Evolutionary conservation across 2,329 filamentous ascomycete genomes (phyloP).

Genomic region (Cercospora zeae-maydis): DNA sequence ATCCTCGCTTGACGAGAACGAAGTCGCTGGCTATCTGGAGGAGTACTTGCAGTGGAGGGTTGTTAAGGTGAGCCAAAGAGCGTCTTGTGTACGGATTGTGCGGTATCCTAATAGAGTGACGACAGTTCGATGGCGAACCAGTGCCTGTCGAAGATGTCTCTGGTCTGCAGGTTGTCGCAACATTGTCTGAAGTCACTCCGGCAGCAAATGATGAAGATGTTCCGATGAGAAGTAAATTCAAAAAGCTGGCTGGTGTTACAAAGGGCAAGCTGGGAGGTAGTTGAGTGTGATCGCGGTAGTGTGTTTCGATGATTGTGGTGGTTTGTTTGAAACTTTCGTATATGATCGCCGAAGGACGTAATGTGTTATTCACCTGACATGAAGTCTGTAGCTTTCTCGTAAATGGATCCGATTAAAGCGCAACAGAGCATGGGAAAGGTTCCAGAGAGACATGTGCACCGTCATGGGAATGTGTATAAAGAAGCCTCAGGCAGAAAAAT

Average conservation of each 20-base stretch:
- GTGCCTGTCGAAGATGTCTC: conserved; percentile 36
- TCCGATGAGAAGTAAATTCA: conserved; percentile 38
- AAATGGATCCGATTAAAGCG: no score
- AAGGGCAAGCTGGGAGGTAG: conserved; percentile 26
- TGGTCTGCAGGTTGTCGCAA: conserved; percentile 41
- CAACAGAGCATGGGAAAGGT: no score
- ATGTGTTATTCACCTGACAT: no score
- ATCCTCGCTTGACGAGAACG: conserved; percentile 9
- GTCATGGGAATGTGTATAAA: no score
- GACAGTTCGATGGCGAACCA: conserved; percentile 38
- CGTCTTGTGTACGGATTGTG: neutral
- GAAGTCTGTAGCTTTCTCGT: no score
- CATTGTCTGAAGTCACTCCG: conserved; percentile 40
- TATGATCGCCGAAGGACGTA: no score
- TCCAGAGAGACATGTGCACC: no score
- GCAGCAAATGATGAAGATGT: conserved; percentile 37
- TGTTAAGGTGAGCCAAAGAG: neutral
- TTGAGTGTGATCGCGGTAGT: neutral
- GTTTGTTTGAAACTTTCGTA: no score
- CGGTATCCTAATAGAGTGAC: neutral
- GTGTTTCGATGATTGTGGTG: neutral
- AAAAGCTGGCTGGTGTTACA: conserved; percentile 20
- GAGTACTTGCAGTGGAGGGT: conserved; percentile 9
- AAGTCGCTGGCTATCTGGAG: conserved; percentile 6
- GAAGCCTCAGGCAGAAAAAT: neutral